Percentiles rank a stretch among this genome's conserved stretches.
phyloP scores from a whole-genome alignment of 1,284 basidiomycete species.

The Xanthoconium separans region DNA sequence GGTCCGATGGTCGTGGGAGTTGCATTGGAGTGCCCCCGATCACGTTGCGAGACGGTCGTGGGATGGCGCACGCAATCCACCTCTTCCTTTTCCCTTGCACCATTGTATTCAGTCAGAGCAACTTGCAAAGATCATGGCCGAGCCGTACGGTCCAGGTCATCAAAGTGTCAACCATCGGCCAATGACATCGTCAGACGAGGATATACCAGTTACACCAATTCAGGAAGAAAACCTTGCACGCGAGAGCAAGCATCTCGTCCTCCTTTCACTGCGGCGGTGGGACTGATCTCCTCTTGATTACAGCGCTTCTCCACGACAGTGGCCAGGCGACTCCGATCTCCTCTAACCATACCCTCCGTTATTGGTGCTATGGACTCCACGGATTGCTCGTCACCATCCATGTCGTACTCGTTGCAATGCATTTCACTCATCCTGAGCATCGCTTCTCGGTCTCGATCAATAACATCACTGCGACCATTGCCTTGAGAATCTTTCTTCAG shows the following conservation, averaged over 20 bases:
- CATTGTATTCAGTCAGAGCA: too few species aligned
- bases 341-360: background rate
- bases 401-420: background rate
- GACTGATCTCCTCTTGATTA: too few species aligned
- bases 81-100: too few species aligned
- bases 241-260: background rate
- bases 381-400: slow-evolving; percentile 3
- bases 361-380: slow-evolving; percentile 10
- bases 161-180: too few species aligned
- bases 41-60: too few species aligned
- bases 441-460: background rate
- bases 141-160: too few species aligned
- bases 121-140: too few species aligned
- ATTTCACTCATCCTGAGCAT: slow-evolving; percentile 8
- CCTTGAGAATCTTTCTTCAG: slow-evolving; percentile 2
- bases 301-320: background rate
- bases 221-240: background rate
- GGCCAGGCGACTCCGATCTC: too few species aligned
- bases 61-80: too few species aligned
- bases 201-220: background rate
- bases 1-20: too few species aligned
- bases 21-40: too few species aligned
- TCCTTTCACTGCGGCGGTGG: too few species aligned
- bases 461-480: background rate
- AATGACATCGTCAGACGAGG: background rate